Percentiles rank a stretch among this genome's conserved stretches.
Evolutionary conservation across 345 rosid genomes (phyloP).

Genomic region (Camelina hispida): DNA sequence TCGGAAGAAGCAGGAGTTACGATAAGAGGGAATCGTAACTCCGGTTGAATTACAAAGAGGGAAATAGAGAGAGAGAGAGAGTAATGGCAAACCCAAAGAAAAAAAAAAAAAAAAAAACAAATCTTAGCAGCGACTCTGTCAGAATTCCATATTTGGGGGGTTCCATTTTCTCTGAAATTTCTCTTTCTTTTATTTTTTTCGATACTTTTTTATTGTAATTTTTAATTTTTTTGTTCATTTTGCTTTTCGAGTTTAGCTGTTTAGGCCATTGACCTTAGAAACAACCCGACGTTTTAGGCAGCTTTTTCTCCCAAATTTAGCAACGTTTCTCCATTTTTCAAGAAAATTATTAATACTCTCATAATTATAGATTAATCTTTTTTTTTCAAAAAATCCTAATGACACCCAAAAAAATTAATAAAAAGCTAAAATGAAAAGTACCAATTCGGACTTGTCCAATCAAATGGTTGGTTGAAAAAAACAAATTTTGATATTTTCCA

Average conservation of each 20-base stretch:
- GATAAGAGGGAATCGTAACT: slow-evolving; percentile 45
- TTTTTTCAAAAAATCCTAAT: background rate
- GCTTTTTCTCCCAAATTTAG: slow-evolving; percentile 44
- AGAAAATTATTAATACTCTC: background rate
- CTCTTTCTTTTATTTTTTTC: slow-evolving; percentile 16
- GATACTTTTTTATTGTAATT: background rate
- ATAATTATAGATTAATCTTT: background rate
- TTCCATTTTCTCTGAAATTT: slow-evolving; percentile 39
- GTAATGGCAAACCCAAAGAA: slow-evolving; percentile 24
- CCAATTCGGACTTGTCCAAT: background rate
- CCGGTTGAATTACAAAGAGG: slow-evolving; percentile 38
- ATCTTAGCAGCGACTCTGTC: slow-evolving; percentile 44
- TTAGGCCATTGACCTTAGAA: slow-evolving; percentile 44
- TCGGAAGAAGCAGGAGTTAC: slow-evolving; percentile 47
- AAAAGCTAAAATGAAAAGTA: background rate
- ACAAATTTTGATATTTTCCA: background rate
- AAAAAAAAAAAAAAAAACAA: background rate
- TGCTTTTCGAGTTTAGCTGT: slow-evolving; percentile 44
- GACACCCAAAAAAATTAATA: background rate
- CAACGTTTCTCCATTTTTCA: slow-evolving; percentile 32
- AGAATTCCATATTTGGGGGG: slow-evolving; percentile 42
- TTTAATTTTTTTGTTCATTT: slow-evolving; percentile 36
- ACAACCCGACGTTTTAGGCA: slow-evolving; percentile 48
- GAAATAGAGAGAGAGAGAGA: background rate
- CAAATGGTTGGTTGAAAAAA: background rate